Evolutionary conservation across 768 basidiomycete species (phyloP).

Genomic region (Macrolepiota albuminosa): DNA sequence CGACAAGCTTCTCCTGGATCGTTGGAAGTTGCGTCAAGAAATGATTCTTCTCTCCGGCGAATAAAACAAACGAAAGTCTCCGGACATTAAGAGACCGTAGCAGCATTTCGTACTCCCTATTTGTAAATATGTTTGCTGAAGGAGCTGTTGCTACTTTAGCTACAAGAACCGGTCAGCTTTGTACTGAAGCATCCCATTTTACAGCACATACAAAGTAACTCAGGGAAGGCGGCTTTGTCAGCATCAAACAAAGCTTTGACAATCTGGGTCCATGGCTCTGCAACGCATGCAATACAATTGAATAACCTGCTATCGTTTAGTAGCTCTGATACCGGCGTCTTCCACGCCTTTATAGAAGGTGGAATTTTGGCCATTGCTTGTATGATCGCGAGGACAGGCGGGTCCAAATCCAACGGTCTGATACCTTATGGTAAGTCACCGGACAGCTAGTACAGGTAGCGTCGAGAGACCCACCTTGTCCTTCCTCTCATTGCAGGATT

Average conservation of each 20-base stretch:
- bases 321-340: conserved; percentile 70
- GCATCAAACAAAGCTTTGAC: conserved; percentile 77
- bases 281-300: conserved; percentile 56
- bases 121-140: conserved; percentile 95
- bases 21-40: conserved; percentile 85
- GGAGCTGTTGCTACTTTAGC: conserved; percentile 81
- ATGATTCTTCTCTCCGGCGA: conserved; percentile 86
- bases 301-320: conserved; percentile 87
- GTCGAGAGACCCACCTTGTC: conserved; percentile 46
- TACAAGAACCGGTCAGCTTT: conserved; percentile 15
- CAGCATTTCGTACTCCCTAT: conserved; percentile 90
- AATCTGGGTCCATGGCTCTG: conserved; percentile 69
- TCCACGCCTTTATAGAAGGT: conserved; percentile 80
- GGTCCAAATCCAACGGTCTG: conserved; percentile 78
- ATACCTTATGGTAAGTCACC: conserved; percentile 9
- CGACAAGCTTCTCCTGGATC: conserved; percentile 97
- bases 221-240: conserved; percentile 82
- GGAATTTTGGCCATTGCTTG: conserved; percentile 77
- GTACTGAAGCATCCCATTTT: neutral
- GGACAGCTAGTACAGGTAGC: neutral
- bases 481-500: conserved; percentile 77
- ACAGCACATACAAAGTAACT: conserved; percentile 65
- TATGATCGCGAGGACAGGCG: conserved; percentile 59
- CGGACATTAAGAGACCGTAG: conserved; percentile 82
- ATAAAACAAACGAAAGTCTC: conserved; percentile 81